These are phyloP conservation scores for Rhizomucor pusillus DNA, from an alignment of 371 early-diverging fungal species.

Conservation along the genomic window DNA sequence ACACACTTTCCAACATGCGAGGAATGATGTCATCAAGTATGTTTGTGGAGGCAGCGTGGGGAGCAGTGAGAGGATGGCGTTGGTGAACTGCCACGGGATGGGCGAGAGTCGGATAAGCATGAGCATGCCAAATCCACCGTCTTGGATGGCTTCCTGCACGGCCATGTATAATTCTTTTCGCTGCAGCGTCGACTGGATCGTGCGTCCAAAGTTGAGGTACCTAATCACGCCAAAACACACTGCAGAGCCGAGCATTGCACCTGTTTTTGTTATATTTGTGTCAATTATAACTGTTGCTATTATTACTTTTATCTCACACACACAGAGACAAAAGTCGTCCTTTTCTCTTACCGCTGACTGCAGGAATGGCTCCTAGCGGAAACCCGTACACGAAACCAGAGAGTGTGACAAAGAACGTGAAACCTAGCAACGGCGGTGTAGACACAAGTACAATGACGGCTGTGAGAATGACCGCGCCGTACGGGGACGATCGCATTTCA, in stretches of 20 bases:
- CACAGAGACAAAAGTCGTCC: background rate
- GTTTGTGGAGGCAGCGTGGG: slow-evolving; percentile 15
- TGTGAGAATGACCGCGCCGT: slow-evolving; percentile 21
- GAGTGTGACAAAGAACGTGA: slow-evolving; percentile 29
- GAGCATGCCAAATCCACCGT: slow-evolving; percentile 36
- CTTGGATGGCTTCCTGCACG: slow-evolving; percentile 32
- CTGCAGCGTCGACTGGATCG: slow-evolving; percentile 26
- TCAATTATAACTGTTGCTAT: too few relatives aligned
- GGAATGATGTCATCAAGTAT: slow-evolving; percentile 20
- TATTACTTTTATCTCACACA: too few relatives aligned
- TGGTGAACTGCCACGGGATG: slow-evolving; percentile 36
- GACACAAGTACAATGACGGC: slow-evolving; percentile 25
- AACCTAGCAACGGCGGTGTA: slow-evolving; percentile 40
- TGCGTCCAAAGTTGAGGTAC: slow-evolving; percentile 28
- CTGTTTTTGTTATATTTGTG: too few relatives aligned
- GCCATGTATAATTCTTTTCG: slow-evolving; percentile 39
- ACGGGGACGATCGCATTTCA: slow-evolving; percentile 26
- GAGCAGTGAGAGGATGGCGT: slow-evolving; percentile 24
- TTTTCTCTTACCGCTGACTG: slow-evolving; percentile 16
- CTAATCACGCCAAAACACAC: slow-evolving; percentile 22
- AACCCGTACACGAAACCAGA: slow-evolving; percentile 45
- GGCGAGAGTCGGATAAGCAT: slow-evolving; percentile 36
- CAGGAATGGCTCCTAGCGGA: slow-evolving; percentile 24
- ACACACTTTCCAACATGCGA: slow-evolving; percentile 30
- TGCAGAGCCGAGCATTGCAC: too few relatives aligned